These are phyloP conservation scores for Aspergillus felis DNA, from an alignment of 2,329 filamentous ascomycete genomes.

Conservation along the genomic window DNA sequence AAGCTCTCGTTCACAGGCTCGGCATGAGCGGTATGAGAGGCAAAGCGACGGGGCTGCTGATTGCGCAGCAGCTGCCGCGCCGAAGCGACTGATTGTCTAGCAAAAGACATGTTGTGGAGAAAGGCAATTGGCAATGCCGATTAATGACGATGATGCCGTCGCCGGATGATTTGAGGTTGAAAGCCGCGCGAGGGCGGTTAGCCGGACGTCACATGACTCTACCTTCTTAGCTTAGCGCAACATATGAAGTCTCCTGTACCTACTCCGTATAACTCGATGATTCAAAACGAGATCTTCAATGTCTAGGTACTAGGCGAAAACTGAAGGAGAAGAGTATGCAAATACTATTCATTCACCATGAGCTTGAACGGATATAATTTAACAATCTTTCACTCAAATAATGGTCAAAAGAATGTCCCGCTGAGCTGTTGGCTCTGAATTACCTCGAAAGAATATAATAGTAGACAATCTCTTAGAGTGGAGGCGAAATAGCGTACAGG, in stretches of 20 bases:
- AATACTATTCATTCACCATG: background rate
- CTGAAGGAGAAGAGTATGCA: background rate
- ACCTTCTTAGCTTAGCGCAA: conserved; percentile 8
- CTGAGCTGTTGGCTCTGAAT: too few relatives aligned
- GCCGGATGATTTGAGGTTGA: conserved; percentile 19
- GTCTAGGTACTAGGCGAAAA: background rate
- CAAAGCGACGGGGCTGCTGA: conserved; percentile 43
- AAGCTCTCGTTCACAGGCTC: conserved; percentile 45
- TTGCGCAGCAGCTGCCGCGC: conserved; percentile 36
- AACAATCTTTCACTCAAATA: background rate
- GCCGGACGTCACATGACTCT: conserved; percentile 13
- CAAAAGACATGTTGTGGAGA: conserved; percentile 38
- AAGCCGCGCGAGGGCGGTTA: conserved; percentile 12
- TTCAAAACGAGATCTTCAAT: background rate
- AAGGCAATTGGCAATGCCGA: conserved; percentile 28
- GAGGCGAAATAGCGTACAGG: background rate
- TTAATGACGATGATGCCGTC: conserved; percentile 27
- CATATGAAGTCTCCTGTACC: too few relatives aligned
- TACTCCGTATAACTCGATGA: too few relatives aligned
- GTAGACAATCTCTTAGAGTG: background rate
- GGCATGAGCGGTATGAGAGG: conserved; percentile 39
- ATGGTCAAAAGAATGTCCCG: background rate
- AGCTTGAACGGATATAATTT: background rate
- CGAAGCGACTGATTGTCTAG: conserved; percentile 38
- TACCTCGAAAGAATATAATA: background rate